Evolutionary conservation across 108 stramenopile species (phyloP), one percentile per base, ranked within the genome.

Genomic region (Cyclotella distinguenda): DNA sequence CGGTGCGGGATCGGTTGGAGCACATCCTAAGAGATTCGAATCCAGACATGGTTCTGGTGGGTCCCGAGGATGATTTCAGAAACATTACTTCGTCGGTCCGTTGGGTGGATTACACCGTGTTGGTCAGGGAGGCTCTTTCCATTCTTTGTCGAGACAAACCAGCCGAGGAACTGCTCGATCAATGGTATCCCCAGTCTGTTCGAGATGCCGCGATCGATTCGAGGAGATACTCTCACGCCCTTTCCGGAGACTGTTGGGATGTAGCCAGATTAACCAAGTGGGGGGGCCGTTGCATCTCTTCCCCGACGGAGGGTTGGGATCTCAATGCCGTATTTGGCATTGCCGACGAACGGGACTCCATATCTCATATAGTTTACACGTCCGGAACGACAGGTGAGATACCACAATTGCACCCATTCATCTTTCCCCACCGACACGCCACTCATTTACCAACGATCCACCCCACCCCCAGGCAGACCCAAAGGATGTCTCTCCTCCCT

Each of bases 361-460:
- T 87, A 28, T 90, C 89, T 3, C 92, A 93, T 52, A 79, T 90
- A 35, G 95, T 96, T 7, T 99, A 96, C 72, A 99, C 98, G 0
- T 93, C 90, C 16, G 98, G 98, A 5, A 97, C 97, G 15, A 96
- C 97, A 9, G 55, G 55, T 56, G 36, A 39, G 34, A 22, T 4
- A 25, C 15, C 11, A 1, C 3, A 48, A 19, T 11, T 21, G 11
- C 23, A 21, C 3, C 19, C 55, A 21, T 11, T 39, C 1, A 39
- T 9, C 0, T 2, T 30, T 5, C 12, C 3, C 12, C 1, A 30
- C 30, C 51, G 10, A 31, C 32, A 31, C 11, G 4, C 2, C 32
- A 10, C 11, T 53, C 2, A 1, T 33, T 53, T 53, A 16, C 16
- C 2, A 1, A 28, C 11, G 30, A 16, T 13, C 27, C 30, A 21